Conservation (phyloP, 306 rosid species). For the barrel medic (Medicago truncatula) region MtrunA17r5.0-ANR NC_053048.1:47380001-47380500, state of each 20-base stretch:
- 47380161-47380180: slow-evolving; percentile 79
- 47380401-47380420: neutral
- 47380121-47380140: slow-evolving; percentile 28
- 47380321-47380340: slow-evolving; percentile 94
- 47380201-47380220: slow-evolving; percentile 91
- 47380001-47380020: slow-evolving; percentile 80
- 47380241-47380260: slow-evolving; percentile 92
- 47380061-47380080: neutral
- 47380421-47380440: neutral
- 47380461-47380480: slow-evolving; percentile 98
- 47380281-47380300: slow-evolving; percentile 98
- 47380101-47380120: slow-evolving; percentile 14
- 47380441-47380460: slow-evolving; percentile 57
- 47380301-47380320: slow-evolving; percentile 94
- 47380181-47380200: slow-evolving; percentile 90
- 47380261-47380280: slow-evolving; percentile 91
- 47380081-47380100: neutral
- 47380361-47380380: slow-evolving; percentile 98
- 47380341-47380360: slow-evolving; percentile 98
- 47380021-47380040: slow-evolving; percentile 39
- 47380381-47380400: neutral
- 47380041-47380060: neutral
- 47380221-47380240: slow-evolving; percentile 89
- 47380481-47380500: slow-evolving; percentile 97
- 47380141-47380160: slow-evolving; percentile 57